Conservation (phyloP, 2,329 filamentous ascomycete genomes). For the Clonostachys chloroleuca region DNA sequence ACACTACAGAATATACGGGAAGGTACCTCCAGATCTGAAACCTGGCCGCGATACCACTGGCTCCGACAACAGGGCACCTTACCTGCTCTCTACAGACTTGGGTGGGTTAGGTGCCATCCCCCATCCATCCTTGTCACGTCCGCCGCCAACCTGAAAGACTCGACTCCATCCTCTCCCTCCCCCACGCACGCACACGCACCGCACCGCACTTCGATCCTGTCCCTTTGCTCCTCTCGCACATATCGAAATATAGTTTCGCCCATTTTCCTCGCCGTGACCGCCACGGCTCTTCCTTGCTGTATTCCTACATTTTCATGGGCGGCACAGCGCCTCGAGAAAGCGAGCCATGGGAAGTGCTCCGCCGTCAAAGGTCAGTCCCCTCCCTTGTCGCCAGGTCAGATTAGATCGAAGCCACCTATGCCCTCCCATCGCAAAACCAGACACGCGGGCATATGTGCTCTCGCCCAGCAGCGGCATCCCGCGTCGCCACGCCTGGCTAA, state of each 20-base stretch:
- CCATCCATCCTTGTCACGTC: too few relatives aligned
- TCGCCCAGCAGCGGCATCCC: slow-evolving; percentile 1
- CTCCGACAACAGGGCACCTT: too few relatives aligned
- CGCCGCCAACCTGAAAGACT: too few relatives aligned
- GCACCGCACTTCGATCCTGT: neutral
- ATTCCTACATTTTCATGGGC: slow-evolving; percentile 30
- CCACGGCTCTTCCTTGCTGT: slow-evolving; percentile 1
- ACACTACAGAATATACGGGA: too few relatives aligned
- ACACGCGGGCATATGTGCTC: neutral
- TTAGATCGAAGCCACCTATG: neutral
- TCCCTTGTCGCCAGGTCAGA: slow-evolving; percentile 1
- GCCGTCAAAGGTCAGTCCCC: slow-evolving; percentile 35
- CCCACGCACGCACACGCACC: neutral
- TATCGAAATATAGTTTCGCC: neutral
- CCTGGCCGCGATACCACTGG: too few relatives aligned
- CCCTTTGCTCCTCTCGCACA: neutral
- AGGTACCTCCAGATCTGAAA: too few relatives aligned
- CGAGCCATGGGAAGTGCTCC: slow-evolving; percentile 43
- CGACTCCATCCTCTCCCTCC: neutral
- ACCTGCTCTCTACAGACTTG: too few relatives aligned
- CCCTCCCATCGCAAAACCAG: slow-evolving; percentile 3
- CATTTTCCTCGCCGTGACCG: slow-evolving; percentile 8
- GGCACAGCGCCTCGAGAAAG: slow-evolving; percentile 31
- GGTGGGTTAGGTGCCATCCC: too few relatives aligned
- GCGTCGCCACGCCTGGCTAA: slow-evolving; percentile 8